Base-by-base conservation (phyloP, 2,329 filamentous ascomycete genomes). In the Diplodia intermedia region DNA sequence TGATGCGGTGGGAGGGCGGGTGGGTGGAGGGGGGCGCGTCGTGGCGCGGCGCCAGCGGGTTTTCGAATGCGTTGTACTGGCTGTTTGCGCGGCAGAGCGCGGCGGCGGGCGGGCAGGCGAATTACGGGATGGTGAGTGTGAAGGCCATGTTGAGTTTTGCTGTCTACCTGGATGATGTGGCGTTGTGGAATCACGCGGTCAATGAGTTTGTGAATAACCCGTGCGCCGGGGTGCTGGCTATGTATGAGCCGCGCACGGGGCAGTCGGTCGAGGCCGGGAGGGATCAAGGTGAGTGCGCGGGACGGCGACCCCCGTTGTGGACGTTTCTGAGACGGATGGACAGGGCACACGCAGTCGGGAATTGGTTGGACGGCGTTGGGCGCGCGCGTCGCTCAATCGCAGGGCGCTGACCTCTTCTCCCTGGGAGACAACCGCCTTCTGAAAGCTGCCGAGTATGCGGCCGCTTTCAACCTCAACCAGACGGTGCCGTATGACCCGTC, bases 1-100 rank as follows among this genome's bases (percentile, higher is more conserved):
- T 82, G 36, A 80, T 82, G 79, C 76, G 80, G 36, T 81, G 79
- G 78, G 80, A 82, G 68, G 80, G 79, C 8, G 72, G 73, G 26
- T 82, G 80, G 80, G 71, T 72, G 0, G 80, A 82, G 67, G 33
- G 69, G 2, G 78, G 79, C 1, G 74, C 78, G 0, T 72, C 66
- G n/a, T 75, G 71, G 72, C 69, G 72, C n/a, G 81, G 81, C 2
- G 75, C 75, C 0, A 72, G 70, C 1, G 80, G 80, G 1, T 81
- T 81, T 69, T 75, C 75, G 8, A 79, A 74, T 57, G 78, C 80
- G 71, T 71, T 82, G 1, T 82, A 82, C 69, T 81, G 79, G 78
- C 72, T 81, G 0, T 80, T 83, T 66, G 75, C 78, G 3, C 71
- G 77, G 0, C 80, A 82, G 70, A 76, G 74, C 0, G 74, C 78